Conservation (phyloP, 2,329 filamentous ascomycete genomes). For the Penicillium sclerotiorum region DNA sequence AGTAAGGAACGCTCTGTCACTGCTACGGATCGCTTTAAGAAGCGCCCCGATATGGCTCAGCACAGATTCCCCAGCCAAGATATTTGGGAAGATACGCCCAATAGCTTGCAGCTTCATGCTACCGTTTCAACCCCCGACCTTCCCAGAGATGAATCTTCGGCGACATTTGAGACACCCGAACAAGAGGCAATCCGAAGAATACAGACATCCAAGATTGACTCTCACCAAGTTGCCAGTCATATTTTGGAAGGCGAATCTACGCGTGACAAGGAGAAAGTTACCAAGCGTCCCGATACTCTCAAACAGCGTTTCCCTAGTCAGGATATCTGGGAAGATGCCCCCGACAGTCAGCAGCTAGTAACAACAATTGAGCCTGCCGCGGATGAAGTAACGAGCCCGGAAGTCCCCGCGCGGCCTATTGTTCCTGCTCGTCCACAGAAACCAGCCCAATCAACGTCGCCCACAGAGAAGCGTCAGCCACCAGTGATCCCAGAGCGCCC, state of each 20-base stretch:
- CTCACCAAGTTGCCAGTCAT: conserved; percentile 38
- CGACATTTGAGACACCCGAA: conserved; percentile 48
- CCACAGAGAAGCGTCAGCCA: conserved; percentile 54
- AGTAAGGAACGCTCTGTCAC: conserved; percentile 57
- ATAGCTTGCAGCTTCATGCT: conserved; percentile 73
- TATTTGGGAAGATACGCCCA: conserved; percentile 94
- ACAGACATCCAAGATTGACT: conserved; percentile 43
- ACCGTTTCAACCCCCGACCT: conserved; percentile 82
- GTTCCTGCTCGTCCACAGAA: conserved; percentile 40
- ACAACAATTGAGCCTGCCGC: conserved; percentile 64
- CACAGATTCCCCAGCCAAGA: conserved; percentile 91
- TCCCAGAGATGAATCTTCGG: conserved; percentile 48
- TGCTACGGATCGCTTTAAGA: conserved; percentile 60
- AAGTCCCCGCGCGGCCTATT: conserved; percentile 36
- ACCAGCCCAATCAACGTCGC: conserved; percentile 42
- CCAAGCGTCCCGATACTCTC: conserved; percentile 53
- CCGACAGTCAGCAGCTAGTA: conserved; percentile 78
- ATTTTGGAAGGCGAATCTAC: conserved; percentile 34
- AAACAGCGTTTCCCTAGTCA: conserved; percentile 82
- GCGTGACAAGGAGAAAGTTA: conserved; percentile 24
- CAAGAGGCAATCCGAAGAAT: conserved; percentile 52
- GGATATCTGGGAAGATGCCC: conserved; percentile 93
- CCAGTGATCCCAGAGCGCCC: conserved; percentile 60
- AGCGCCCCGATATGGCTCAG: conserved; percentile 54
- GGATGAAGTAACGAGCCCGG: conserved; percentile 50